Evolutionary conservation across 495 filamentous ascomycete species (phyloP).

Genomic region (Clavariopsis aquatica): DNA sequence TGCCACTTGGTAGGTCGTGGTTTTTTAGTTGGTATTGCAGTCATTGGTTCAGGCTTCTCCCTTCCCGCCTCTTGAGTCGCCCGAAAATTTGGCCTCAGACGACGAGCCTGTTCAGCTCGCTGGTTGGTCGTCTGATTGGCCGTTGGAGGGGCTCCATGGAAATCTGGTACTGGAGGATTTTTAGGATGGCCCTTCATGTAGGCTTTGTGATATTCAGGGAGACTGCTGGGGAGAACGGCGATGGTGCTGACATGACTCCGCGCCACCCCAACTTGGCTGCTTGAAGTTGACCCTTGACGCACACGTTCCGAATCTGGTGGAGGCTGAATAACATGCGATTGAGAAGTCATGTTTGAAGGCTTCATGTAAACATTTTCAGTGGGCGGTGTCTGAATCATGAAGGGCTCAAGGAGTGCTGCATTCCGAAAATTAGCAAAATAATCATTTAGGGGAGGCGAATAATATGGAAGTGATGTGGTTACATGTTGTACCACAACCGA

Average conservation of each 20-base stretch:
- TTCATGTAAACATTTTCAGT: slow-evolving; percentile 41
- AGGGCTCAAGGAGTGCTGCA: slow-evolving; percentile 51
- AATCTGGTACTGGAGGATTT: slow-evolving; percentile 7
- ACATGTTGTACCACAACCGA: slow-evolving; percentile 16
- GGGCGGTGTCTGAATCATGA: slow-evolving; percentile 56
- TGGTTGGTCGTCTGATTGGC: slow-evolving; percentile 62
- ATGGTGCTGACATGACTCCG: slow-evolving; percentile 68
- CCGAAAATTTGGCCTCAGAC: slow-evolving; percentile 78
- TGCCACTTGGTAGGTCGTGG: slow-evolving; percentile 82
- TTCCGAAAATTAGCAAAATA: slow-evolving; percentile 24
- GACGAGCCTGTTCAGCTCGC: slow-evolving; percentile 70
- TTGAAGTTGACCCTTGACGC: slow-evolving; percentile 44
- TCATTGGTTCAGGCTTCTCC: slow-evolving; percentile 65
- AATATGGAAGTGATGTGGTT: slow-evolving; percentile 1
- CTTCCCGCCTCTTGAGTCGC: slow-evolving; percentile 58
- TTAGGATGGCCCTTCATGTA: slow-evolving; percentile 69
- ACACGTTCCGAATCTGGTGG: slow-evolving; percentile 31
- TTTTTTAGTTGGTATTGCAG: slow-evolving; percentile 57
- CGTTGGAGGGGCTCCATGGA: not conserved
- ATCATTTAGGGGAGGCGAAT: not conserved
- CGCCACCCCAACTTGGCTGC: slow-evolving; percentile 30
- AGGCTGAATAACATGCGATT: slow-evolving; percentile 20
- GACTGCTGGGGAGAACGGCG: slow-evolving; percentile 82
- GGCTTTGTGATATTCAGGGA: slow-evolving; percentile 85
- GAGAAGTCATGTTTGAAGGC: slow-evolving; percentile 10